These are phyloP conservation scores for Globisporangium perplexum DNA, from an alignment of 352 stramenopile species.

Conservation along the genomic window DNA sequence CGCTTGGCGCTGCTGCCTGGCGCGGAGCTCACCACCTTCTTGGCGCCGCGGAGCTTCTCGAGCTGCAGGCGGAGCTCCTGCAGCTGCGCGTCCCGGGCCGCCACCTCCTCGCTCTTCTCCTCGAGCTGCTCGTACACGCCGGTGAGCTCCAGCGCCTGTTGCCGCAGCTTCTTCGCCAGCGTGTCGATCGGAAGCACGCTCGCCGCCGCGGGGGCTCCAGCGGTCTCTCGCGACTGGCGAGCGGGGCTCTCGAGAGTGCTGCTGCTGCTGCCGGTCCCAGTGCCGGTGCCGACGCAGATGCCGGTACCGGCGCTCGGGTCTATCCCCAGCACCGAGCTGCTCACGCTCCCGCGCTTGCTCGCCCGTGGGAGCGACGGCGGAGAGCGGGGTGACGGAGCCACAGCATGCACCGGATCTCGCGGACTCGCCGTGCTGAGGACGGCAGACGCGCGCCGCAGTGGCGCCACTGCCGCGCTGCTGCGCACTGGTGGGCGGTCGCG, in stretches of 20 bases:
- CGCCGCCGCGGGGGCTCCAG: background rate
- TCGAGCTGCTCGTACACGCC: constrained; percentile 67
- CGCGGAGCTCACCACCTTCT: background rate
- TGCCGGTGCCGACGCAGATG: too few species aligned
- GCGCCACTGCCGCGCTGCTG: background rate
- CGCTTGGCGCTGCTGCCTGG: background rate
- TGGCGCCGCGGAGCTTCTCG: constrained; percentile 25
- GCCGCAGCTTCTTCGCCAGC: constrained; percentile 64
- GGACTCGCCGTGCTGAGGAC: background rate
- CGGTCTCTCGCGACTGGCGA: background rate
- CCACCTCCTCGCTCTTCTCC: constrained; percentile 40
- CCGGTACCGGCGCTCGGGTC: background rate
- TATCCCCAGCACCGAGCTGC: background rate
- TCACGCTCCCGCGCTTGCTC: background rate
- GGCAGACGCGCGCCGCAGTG: background rate
- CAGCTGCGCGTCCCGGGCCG: constrained; percentile 27
- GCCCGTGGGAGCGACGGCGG: background rate
- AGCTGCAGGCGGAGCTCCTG: constrained; percentile 40
- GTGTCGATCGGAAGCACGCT: constrained; percentile 53
- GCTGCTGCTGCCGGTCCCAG: too few species aligned
- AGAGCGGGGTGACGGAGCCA: background rate
- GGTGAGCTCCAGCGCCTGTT: constrained; percentile 66
- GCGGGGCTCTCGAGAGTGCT: background rate
- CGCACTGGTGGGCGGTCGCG: background rate
- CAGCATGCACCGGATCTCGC: background rate